These are phyloP conservation scores for Marchantia paleacea DNA, from an alignment of 225 moss, liverwort and hornwort species.

Conservation along the genomic window DNA sequence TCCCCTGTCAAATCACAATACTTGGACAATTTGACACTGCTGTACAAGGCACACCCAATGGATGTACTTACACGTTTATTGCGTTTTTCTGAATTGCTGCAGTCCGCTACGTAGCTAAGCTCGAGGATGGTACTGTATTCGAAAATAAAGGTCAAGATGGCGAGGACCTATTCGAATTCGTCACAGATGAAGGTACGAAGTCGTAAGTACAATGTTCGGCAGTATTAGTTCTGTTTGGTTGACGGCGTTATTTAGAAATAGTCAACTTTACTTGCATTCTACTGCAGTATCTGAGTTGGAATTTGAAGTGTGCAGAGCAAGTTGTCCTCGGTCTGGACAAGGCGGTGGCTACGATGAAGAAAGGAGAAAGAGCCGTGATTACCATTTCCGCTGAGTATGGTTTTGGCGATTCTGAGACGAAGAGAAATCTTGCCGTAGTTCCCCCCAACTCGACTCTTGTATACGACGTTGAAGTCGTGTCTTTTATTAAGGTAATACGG, in stretches of 20 bases:
- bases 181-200: conserved; percentile 79
- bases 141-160: conserved; percentile 74
- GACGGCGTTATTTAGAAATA: too few species aligned
- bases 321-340: conserved; percentile 79
- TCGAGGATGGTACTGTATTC: conserved; percentile 68
- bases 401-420: conserved; percentile 50
- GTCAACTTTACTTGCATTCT: too few species aligned
- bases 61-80: background rate
- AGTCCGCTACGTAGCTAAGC: conserved; percentile 77
- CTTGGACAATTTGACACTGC: background rate
- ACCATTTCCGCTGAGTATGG: conserved; percentile 71
- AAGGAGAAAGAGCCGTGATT: conserved; percentile 62
- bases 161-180: conserved; percentile 71
- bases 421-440: conserved; percentile 65
- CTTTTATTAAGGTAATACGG: conserved; percentile 60
- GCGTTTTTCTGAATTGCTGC: conserved; percentile 14
- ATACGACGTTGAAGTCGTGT: conserved; percentile 79
- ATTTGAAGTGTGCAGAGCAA: conserved; percentile 47
- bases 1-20: background rate
- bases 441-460: conserved; percentile 68
- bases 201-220: background rate
- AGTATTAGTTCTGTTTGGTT: too few species aligned
- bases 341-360: conserved; percentile 80
- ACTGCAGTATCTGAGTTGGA: too few species aligned
- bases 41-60: too few species aligned